Evolutionary conservation across 140 eudicot species (phyloP), one percentile per base, ranked within the genome.

Genomic region (Ambrosia hybrid): DNA sequence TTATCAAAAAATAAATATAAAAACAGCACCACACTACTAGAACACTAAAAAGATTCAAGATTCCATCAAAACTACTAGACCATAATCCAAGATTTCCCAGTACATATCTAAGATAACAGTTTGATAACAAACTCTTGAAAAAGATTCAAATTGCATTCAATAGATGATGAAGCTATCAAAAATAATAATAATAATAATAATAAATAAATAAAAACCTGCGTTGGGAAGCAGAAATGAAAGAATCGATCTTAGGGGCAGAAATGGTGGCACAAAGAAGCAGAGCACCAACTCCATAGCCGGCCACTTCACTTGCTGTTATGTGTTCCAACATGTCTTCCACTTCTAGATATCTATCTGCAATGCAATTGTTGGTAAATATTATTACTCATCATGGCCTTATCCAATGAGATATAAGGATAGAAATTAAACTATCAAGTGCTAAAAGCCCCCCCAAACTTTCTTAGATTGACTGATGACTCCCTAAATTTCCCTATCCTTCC

Each of bases 241-340:
- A 79, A 72, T 91, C 91, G 66, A 91, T 73, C 80, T 77, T 88
- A 14, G 97, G 88, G 70, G 97, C 96, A 14, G 96, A 81, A 74
- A 88, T 69, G 78, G 96, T 91, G 85, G 97, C 96, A 58, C 87
- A 82, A 8, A 88, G 73, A 12, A 91, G 87, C 2, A 91, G 84
- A 67, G 89, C 87, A 9, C 96, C 97, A 3, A 88, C 97, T 11
- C 89, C 89, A 82, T 86, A 85, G 13, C 97, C 96, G 17, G 97
- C 97, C 4, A 88, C 58, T 82, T 91, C 97, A 59, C 86, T 88
- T 74, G 91, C 90, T 64, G 96, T 91, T 46, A 91, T 82, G 83
- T 85, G 86, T 58, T 90, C 91, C 46, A 90, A 83, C 95, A 83
- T 88, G 6, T 13, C 45, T 15, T 62, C 41, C 0, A 5, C 49